Base-by-base conservation (phyloP, 768 basidiomycete genomes). In the Terana coerulea region DNA sequence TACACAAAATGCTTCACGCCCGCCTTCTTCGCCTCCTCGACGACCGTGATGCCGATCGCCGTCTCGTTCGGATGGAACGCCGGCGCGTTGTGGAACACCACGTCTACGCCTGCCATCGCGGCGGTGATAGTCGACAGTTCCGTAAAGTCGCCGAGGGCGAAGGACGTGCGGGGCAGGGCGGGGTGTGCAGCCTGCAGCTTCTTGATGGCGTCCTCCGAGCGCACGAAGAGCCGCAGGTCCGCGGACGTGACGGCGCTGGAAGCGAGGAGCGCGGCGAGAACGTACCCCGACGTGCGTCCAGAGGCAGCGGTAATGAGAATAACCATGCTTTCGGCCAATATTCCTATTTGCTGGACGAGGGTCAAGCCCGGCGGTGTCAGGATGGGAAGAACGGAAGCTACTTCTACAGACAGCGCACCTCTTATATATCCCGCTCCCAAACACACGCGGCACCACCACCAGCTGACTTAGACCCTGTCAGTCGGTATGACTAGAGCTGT, bases 1-100 rank as follows among this genome's bases (percentile, higher is more conserved):
- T 64, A 68, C 24, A 69, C 63, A 22, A 71, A 60, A 40, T 68
- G 67, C 49, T 64, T 55, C 22, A 70, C 68, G 12, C 63, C 66
- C n/a, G 66, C 61, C 33, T 39, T 40, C 43, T 59, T 63, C 9
- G 70, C 68, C 6, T 64, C 68, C 28, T 69, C 64, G 34, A 72
- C 59, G 31, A 68, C 54, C 15, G 59, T 62, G 19, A 63, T 63
- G 14, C 68, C 68, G 59, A 68, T 66, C 28, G 64, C 62, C 5
- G 47, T 60, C 58, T 69, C 70, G 39, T 62, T 55, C 29, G 64
- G 39, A 33, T 60, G 53, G 42, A 67, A 56, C 31, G 51, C 57
- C 1, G 63, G 66, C 1, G 53, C 63, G 47, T 66, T 64, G 56
- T 67, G 59, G 45, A 65, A 63, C n/a, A 64, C 63, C 31, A 63